phyloP scores from a whole-genome alignment of 2,329 filamentous ascomycete genomes.

The Penicillium oxalicum region DNA sequence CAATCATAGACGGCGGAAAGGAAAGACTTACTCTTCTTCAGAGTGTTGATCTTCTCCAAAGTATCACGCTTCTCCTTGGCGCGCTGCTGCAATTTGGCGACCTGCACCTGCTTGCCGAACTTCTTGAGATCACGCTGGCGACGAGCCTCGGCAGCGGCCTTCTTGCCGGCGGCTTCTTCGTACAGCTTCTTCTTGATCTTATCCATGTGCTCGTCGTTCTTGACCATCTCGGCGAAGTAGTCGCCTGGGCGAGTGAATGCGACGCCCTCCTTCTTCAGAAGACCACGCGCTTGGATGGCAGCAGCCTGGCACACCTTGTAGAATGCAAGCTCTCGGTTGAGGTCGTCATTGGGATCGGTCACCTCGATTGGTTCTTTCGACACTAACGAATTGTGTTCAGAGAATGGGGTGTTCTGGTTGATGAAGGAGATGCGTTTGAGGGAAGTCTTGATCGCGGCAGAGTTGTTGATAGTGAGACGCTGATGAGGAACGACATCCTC shows the following conservation, averaged over 20 bases:
- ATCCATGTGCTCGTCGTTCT: constrained; percentile 97
- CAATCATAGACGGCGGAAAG: background rate
- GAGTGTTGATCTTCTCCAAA: constrained; percentile 85
- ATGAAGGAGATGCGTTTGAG: constrained; percentile 59
- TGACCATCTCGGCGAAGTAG: constrained; percentile 99
- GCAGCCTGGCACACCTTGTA: constrained; percentile 83
- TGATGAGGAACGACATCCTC: constrained; percentile 86
- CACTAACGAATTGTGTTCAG: constrained; percentile 71
- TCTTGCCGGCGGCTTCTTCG: constrained; percentile 86
- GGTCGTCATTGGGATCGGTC: constrained; percentile 80
- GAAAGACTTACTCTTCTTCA: constrained; percentile 83
- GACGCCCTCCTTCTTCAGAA: constrained; percentile 73
- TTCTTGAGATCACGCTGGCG: constrained; percentile 95
- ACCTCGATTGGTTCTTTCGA: constrained; percentile 65
- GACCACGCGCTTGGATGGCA: constrained; percentile 63
- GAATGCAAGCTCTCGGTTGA: constrained; percentile 86
- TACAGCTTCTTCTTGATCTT: constrained; percentile 90
- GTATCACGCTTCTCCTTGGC: constrained; percentile 88
- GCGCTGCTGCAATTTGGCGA: constrained; percentile 90
- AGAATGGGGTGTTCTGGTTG: constrained; percentile 67
- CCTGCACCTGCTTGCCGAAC: constrained; percentile 97
- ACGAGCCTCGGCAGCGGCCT: constrained; percentile 83
- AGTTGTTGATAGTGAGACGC: constrained; percentile 96
- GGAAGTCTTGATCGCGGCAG: constrained; percentile 71
- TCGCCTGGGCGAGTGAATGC: constrained; percentile 85